Base-by-base conservation (phyloP, 1,284 basidiomycete genomes). In the Fomitopsis schrenkii region DNA sequence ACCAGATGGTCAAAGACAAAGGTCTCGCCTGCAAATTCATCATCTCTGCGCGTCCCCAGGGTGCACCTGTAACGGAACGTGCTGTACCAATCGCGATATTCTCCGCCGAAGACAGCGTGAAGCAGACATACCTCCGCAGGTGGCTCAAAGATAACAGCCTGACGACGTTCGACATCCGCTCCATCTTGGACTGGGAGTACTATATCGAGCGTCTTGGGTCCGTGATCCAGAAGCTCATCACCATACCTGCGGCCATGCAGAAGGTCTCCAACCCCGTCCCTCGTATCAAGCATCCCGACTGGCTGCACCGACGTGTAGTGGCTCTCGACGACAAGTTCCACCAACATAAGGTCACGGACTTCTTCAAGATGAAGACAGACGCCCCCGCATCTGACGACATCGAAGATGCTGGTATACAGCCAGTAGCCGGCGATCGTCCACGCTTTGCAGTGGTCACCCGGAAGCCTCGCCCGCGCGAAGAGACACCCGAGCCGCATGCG, bases 1-100 rank as follows among this genome's bases (percentile, higher is more conserved):
- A 96, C 69, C 94, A 97, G 72, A 99, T 99, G 96, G 95, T 98
- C 70, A 98, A 98, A 77, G 97, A 99, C 80, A 99, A 98, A 74
- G 97, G 97, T 60, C 86, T 99, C 14, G 94, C 97, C 1, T 99
- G 97, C 83, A 97, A 97, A 71, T 99, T 99, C 75, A 96, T 99
- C 80, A 98, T 99, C 70, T 98, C 97, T 28, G 91, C 91, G 26
- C 94, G 94, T 71, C 97, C 97, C 2, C 81, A 87, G 52, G 97
- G 96, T 12, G 93, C 96, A 0, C 96, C 97, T 0, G 95, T 99
- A 63, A 98, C 97, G 2, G 97, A 99, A 65, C 89, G 97, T 52
- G 97, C 97, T 4, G 88, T 99, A 40, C 97, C 97, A 1, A 88
- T 99, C n/a, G 97, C 97, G 22, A 98, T 99, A 68, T 99, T 99